These are phyloP conservation scores for Lactifluus rugatus DNA, from an alignment of 768 basidiomycete species.

Conservation along the genomic window DNA sequence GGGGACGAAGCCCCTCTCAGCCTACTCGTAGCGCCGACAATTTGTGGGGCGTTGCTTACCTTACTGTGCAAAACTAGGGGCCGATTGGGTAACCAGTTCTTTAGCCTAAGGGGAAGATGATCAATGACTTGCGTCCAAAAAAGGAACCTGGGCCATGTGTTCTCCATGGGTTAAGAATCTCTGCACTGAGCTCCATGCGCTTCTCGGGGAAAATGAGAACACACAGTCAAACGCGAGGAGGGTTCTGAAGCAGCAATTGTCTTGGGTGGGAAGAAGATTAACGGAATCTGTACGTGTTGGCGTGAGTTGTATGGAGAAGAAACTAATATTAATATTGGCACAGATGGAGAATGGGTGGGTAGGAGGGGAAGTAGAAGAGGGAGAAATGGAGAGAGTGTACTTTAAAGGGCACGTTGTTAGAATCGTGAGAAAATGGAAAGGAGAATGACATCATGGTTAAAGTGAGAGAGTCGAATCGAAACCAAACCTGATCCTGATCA, in stretches of 20 bases:
- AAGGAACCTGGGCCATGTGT: slow-evolving; percentile 20
- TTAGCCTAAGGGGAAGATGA: not conserved
- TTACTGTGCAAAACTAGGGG: slow-evolving; percentile 24
- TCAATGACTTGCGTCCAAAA: not conserved
- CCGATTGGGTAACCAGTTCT: slow-evolving; percentile 12
- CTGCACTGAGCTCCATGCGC: slow-evolving; percentile 28
- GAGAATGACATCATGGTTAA: slow-evolving; percentile 4
- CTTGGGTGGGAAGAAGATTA: not conserved
- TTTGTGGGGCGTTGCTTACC: slow-evolving; percentile 41
- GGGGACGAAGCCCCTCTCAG: slow-evolving; percentile 43
- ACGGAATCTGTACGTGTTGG: not conserved
- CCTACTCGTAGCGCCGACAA: slow-evolving; percentile 36
- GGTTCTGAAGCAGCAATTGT: slow-evolving; percentile 5
- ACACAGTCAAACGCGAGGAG: not conserved
- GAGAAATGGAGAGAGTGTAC: not conserved
- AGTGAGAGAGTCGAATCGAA: too few species aligned
- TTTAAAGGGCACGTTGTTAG: slow-evolving; percentile 3
- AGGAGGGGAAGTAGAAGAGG: not conserved
- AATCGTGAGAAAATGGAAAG: slow-evolving; percentile 9
- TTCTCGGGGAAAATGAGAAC: slow-evolving; percentile 17
- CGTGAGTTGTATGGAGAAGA: not conserved
- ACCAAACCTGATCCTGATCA: too few species aligned
- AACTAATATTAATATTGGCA: not conserved
- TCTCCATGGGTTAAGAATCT: slow-evolving; percentile 48
- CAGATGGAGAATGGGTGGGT: not conserved